phyloP scores from a whole-genome alignment of 495 filamentous ascomycete species.

The Hypoxylon fuscum region DNA sequence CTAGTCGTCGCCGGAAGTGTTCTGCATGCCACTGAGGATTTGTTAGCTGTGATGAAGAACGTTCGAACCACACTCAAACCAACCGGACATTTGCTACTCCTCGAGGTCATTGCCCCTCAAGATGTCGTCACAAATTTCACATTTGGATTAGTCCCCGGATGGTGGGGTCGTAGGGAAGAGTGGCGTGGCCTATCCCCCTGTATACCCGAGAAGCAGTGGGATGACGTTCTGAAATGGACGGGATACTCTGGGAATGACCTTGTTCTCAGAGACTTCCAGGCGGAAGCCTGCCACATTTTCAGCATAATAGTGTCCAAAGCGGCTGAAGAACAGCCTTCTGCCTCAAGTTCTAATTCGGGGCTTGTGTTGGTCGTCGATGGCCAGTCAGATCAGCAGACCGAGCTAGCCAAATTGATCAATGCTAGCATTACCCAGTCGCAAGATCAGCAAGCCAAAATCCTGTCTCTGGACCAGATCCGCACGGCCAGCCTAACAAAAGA shows the following conservation, averaged over 20 bases:
- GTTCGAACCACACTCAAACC: slow-evolving; percentile 48
- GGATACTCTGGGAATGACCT: slow-evolving; percentile 60
- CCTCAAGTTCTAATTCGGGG: background rate
- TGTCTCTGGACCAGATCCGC: slow-evolving; percentile 24
- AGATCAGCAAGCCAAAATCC: slow-evolving; percentile 13
- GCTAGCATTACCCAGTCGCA: slow-evolving; percentile 1
- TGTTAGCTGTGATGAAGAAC: slow-evolving; percentile 49
- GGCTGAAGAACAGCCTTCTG: slow-evolving; percentile 21
- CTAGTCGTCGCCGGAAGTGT: slow-evolving; percentile 58
- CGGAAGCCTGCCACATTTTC: slow-evolving; percentile 44
- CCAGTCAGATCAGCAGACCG: slow-evolving; percentile 19
- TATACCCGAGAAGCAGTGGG: slow-evolving; percentile 52
- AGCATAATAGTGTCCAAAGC: slow-evolving; percentile 54
- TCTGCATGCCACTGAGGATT: slow-evolving; percentile 56
- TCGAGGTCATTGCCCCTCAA: slow-evolving; percentile 45
- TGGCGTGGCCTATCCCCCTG: slow-evolving; percentile 43
- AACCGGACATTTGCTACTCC: slow-evolving; percentile 48
- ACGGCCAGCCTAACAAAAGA: slow-evolving; percentile 17
- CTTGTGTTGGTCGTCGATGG: slow-evolving; percentile 31
- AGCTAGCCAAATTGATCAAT: slow-evolving; percentile 26
- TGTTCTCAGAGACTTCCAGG: slow-evolving; percentile 30
- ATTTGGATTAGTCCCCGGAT: slow-evolving; percentile 58
- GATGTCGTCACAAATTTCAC: slow-evolving; percentile 47
- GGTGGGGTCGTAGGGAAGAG: slow-evolving; percentile 58
- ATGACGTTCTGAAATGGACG: slow-evolving; percentile 43